Evolutionary conservation across 2,329 filamentous ascomycete genomes (phyloP), one percentile per base, ranked within the genome.

Genomic region (Ascochyta clinopodiicola): DNA sequence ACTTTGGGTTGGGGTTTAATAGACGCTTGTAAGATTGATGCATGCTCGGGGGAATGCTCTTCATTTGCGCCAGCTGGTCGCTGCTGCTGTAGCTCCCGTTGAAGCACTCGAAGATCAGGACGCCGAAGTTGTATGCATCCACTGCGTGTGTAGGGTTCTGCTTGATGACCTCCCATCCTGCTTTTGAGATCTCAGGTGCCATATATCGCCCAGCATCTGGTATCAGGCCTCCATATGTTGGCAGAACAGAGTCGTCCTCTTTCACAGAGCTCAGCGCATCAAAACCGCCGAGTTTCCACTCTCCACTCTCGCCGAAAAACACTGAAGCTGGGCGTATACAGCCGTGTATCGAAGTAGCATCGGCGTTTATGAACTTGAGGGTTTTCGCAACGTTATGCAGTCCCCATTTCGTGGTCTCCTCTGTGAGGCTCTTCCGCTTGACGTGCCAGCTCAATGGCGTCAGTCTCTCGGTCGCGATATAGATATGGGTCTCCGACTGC

Each of bases 331-430:
- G 89, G 59, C 91, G 88, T 47, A 99, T 81, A 67, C 86, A 91
- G 44, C 93, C 95, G 69, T 99, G 95, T 46, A 99, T 90, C 0
- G 93, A 97, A 2, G 89, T 84, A 3, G 93, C 95, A 63, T 99
- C 95, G 43, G 90, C 88, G 70, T 99, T 99, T 74, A 99, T 91
- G 71, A 99, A 99, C 69, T 95, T 96, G 63, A 98, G 78, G 0
- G 95, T 98, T 72, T 92, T 90, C 87, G 95, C 92, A 61, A 98
- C 81, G 66, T 87, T 91, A 75, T 92, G 90, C 36, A 99, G 78
- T 0, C 95, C 95, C 95, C 95, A 99, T 86, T 97, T 99, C 43
- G 95, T 86, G 1, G 94, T 98, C 79, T 98, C 95, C 36, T 92
- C 88, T 57, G 87, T 92, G 58, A 98, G 76, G 72, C 91, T 95